Base-by-base conservation (phyloP, 176 grass and related monocot species). In the Tillandsia fasciculata region DNA sequence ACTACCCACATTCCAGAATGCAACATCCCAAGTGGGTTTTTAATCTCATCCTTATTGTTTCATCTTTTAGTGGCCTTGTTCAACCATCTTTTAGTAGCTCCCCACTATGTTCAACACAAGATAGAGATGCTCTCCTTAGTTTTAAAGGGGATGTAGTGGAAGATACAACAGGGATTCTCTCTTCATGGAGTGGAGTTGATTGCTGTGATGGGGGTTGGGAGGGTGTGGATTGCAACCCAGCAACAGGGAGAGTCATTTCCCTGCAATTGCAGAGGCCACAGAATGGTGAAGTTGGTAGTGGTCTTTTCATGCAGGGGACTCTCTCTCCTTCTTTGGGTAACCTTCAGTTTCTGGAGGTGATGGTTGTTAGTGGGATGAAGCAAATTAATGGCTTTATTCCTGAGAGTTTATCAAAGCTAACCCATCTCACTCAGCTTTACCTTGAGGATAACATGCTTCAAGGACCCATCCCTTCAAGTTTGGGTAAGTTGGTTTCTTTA, bases 171-270 rank as follows among this genome's bases (percentile, higher is more conserved):
- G 80, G 82, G 65, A 88, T 88, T 70, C 82, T 96, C 2, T 74
- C 71, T 1, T 91, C 91, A 47, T 96, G 91, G 91, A 29, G 58
- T 1, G 83, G 87, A 11, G 24, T 5, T 22, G 74, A 96, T 72
- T 91, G 87, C 78, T 96, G 91, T 71, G 33, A 42, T 42, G 85
- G 70, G 65, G 82, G 54, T 51, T 96, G 87, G 91, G 84, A 87
- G 73, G 82, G 87, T 48, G 74, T 96, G 42, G 54, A 73, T 49
- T 96, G 91, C 76, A 65, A 82, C 77, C 84, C 85, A 70, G 53
- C 66, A 33, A 88, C 77, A 2, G 82, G 91, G 13, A 64, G 85
- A 51, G 87, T 96, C 64, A 81, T 79, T 12, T 56, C 72, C 67
- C 71, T 96, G 81, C 76, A 83, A 48, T 77, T 96, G 12, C 69